Evolutionary conservation across 2,329 filamentous ascomycete species (phyloP).

Genomic region (Botrytis fragariae): DNA sequence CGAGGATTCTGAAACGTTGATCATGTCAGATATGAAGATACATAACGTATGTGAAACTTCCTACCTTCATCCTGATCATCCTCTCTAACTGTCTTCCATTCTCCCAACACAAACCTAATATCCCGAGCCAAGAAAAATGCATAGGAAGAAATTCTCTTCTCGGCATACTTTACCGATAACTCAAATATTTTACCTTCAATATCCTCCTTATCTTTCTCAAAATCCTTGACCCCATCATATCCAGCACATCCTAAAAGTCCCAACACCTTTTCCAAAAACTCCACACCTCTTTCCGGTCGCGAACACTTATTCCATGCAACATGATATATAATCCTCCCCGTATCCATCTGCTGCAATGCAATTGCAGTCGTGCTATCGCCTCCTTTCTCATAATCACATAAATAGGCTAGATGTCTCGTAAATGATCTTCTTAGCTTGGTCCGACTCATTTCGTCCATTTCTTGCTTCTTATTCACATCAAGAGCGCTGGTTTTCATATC

Average conservation of each 20-base stretch:
- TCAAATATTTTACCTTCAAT: not conserved
- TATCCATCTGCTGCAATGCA: not conserved
- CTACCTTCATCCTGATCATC: not conserved
- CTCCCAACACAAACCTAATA: not conserved
- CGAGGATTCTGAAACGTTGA: not conserved
- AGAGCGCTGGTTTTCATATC: not conserved
- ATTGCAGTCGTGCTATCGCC: not conserved
- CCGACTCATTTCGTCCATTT: not conserved
- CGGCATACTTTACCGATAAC: not conserved
- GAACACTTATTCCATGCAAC: not conserved
- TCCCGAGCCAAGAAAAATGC: not conserved
- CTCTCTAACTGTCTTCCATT: not conserved
- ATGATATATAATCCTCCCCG: not conserved
- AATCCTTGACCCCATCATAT: not conserved
- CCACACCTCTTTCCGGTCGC: not conserved
- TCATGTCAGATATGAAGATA: not conserved
- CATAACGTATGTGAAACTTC: not conserved
- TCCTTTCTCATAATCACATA: not conserved
- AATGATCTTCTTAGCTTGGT: not conserved
- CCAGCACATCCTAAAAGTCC: not conserved
- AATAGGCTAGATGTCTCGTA: not conserved
- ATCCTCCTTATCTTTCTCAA: not conserved
- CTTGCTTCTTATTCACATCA: not conserved
- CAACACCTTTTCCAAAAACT: not conserved
- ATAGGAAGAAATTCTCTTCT: not conserved